A percentile compares a stretch with the other conserved stretches of the same genome.
Evolutionary conservation across 2,329 filamentous ascomycete genomes (phyloP).

Genomic region (Orbilia blumenaviensis): DNA sequence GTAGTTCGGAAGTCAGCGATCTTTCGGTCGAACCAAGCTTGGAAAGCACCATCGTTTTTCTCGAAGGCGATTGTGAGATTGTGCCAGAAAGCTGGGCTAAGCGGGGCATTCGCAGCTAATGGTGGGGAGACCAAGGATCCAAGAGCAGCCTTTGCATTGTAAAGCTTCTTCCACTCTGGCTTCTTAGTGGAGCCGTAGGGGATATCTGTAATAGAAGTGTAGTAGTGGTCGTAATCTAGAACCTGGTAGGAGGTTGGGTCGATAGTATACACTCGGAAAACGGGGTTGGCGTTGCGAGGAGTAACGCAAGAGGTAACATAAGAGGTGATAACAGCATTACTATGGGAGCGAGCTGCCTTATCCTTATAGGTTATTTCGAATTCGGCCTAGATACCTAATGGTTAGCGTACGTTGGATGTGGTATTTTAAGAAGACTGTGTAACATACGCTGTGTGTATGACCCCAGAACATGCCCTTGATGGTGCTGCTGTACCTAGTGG

Average conservation of each 20-base stretch:
- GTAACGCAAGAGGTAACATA: conserved; percentile 68
- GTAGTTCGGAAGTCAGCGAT: conserved; percentile 63
- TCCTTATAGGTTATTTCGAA: conserved; percentile 67
- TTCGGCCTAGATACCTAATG: conserved; percentile 65
- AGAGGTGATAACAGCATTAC: conserved; percentile 65
- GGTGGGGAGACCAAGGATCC: conserved; percentile 64
- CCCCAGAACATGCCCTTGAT: conserved; percentile 62
- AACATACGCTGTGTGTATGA: conserved; percentile 60
- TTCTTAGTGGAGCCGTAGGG: conserved; percentile 62
- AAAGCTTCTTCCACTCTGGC: conserved; percentile 68
- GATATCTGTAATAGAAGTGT: conserved; percentile 62
- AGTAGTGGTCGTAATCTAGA: conserved; percentile 67
- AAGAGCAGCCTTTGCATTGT: conserved; percentile 68
- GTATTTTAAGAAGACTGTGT: not conserved
- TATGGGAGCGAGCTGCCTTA: conserved; percentile 58
- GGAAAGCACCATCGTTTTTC: conserved; percentile 62
- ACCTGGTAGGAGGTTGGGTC: conserved; percentile 69
- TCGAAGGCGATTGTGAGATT: conserved; percentile 67
- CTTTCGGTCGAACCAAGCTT: conserved; percentile 64
- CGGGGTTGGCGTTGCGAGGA: conserved; percentile 67
- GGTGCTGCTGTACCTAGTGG: conserved; percentile 67
- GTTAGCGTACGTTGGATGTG: not conserved
- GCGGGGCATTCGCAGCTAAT: conserved; percentile 61
- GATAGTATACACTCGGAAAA: conserved; percentile 70
- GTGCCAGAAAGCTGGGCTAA: conserved; percentile 70